Percentiles rank a stretch among this genome's conserved stretches.
Evolutionary conservation across 106 monocot species (phyloP).

Genomic region (Xerophyta viscosa): DNA sequence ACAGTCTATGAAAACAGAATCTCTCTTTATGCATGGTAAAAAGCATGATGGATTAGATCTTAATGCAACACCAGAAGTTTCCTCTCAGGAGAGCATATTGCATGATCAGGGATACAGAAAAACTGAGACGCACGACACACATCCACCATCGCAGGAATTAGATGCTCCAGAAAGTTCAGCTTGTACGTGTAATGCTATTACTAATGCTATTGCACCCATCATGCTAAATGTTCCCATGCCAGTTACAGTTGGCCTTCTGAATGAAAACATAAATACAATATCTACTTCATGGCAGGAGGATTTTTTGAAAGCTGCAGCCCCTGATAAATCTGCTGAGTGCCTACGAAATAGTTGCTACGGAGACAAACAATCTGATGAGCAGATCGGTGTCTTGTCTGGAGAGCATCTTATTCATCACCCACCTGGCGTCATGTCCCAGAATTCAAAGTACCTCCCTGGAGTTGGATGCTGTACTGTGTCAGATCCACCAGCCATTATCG

Average conservation of each 20-base stretch:
- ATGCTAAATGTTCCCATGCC: conserved; percentile 1
- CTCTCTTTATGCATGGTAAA: conserved; percentile 11
- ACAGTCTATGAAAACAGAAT: conserved; percentile 12
- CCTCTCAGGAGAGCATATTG: conserved; percentile 6
- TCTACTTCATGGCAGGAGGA: conserved; percentile 11
- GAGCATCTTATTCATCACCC: conserved; percentile 18
- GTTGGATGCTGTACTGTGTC: conserved; percentile 7
- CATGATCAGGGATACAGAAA: not conserved
- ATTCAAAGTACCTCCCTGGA: conserved; percentile 13
- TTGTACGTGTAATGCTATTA: conserved; percentile 11
- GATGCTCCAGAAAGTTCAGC: conserved; percentile 33
- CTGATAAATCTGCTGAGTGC: conserved; percentile 11
- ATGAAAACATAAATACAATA: conserved; percentile 4
- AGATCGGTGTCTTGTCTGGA: conserved; percentile 6
- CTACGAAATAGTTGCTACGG: not conserved
- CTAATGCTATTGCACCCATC: not conserved
- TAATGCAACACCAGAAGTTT: conserved; percentile 1
- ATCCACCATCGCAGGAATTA: conserved; percentile 21
- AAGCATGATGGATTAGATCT: conserved; percentile 14
- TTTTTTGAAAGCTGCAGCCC: conserved; percentile 14
- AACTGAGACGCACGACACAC: conserved; percentile 2
- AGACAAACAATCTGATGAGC: conserved; percentile 11
- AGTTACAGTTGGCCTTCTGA: not conserved
- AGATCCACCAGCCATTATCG: conserved; percentile 5
- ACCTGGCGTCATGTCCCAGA: conserved; percentile 19